A percentile compares a stretch with the other conserved stretches of the same genome.
Evolutionary conservation across 78 protist genomes (phyloP).

Genomic region (Salpingoeca rosetta): DNA sequence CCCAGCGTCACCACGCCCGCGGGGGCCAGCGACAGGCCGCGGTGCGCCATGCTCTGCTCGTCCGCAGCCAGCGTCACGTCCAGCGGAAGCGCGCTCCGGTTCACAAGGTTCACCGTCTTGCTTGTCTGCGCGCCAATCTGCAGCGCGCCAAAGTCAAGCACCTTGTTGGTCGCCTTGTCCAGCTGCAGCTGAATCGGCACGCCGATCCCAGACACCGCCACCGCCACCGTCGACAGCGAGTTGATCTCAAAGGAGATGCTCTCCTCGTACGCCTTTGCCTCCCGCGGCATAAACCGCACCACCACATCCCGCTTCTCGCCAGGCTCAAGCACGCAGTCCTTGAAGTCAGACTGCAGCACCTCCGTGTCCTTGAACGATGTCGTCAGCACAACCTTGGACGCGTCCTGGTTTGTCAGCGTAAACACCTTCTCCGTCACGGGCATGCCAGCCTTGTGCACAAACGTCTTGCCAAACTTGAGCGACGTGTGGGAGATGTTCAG

Average conservation of each 20-base stretch:
- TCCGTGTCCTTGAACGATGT: conserved; percentile 15
- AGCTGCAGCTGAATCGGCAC: conserved; percentile 27
- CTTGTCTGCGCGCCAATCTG: neutral
- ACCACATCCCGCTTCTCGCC: conserved; percentile 17
- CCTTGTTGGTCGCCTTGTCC: neutral
- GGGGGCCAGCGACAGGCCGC: conserved; percentile 12
- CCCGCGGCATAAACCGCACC: conserved; percentile 46
- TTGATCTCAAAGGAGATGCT: conserved; percentile 46
- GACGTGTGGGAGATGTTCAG: conserved; percentile 10
- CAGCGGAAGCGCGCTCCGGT: conserved; percentile 19
- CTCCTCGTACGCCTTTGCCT: conserved; percentile 1
- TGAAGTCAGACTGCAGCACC: conserved; percentile 24
- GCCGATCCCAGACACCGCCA: conserved; percentile 45
- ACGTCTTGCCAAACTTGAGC: conserved; percentile 50
- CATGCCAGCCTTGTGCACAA: conserved; percentile 11
- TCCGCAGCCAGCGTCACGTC: neutral
- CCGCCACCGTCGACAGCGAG: conserved; percentile 23
- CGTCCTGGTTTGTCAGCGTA: conserved; percentile 37
- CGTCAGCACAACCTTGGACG: conserved; percentile 26
- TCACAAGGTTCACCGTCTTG: conserved; percentile 18
- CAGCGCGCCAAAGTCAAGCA: conserved; percentile 28
- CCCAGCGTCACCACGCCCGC: conserved; percentile 5
- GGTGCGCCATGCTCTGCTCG: neutral
- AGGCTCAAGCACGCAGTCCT: conserved; percentile 44
- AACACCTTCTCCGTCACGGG: neutral